Percentiles rank a stretch among this genome's conserved stretches.
phyloP scores from a whole-genome alignment of 306 rosid species.

The Pyrus pyrifolia region DNA sequence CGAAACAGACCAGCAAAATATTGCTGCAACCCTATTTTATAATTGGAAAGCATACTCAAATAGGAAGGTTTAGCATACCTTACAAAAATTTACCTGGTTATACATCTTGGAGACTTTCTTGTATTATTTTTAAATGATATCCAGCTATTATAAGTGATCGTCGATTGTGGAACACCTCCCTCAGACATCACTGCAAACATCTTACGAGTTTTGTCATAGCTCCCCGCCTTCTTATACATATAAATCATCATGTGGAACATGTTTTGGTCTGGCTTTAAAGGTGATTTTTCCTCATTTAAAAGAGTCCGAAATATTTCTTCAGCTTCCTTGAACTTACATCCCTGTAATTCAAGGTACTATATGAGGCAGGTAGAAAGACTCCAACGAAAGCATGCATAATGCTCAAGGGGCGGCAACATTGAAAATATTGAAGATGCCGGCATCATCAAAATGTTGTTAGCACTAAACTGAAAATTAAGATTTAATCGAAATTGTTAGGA shows the following conservation, averaged over 20 bases:
- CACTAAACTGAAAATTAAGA: neutral
- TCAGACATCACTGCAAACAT: slow-evolving; percentile 69
- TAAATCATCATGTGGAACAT: slow-evolving; percentile 96
- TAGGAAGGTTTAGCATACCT: neutral
- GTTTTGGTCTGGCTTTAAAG: slow-evolving; percentile 83
- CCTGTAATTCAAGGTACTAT: slow-evolving; percentile 39
- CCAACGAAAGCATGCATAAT: neutral
- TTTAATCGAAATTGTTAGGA: neutral
- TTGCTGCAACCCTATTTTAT: neutral
- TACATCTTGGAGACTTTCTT: slow-evolving; percentile 86
- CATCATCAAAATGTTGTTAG: neutral
- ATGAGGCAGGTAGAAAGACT: slow-evolving; percentile 21
- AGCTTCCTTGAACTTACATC: slow-evolving; percentile 70
- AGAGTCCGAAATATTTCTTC: slow-evolving; percentile 71
- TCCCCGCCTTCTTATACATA: slow-evolving; percentile 84
- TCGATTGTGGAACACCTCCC: slow-evolving; percentile 62
- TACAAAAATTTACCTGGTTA: slow-evolving; percentile 63
- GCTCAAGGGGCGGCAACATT: neutral
- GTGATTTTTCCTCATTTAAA: slow-evolving; percentile 52
- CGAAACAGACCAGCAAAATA: neutral
- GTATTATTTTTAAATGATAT: slow-evolving; percentile 83
- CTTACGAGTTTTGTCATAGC: slow-evolving; percentile 80
- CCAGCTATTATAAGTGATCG: slow-evolving; percentile 81
- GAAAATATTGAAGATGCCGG: neutral
- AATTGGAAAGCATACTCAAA: neutral